Conservation (phyloP, 495 filamentous ascomycete genomes). For the Neurospora intermedia region DNA sequence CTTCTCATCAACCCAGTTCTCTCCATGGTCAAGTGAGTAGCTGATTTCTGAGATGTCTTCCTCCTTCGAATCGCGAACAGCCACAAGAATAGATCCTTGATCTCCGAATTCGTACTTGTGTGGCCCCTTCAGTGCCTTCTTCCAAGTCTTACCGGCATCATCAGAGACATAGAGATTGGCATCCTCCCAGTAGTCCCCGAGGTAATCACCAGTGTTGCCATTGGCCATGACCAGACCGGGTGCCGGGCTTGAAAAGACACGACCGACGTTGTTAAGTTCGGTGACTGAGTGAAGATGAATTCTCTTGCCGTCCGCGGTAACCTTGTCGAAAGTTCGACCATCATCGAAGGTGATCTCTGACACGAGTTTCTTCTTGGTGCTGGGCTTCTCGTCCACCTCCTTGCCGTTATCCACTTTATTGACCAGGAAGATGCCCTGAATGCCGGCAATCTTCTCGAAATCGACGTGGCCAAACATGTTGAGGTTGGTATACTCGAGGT, state of each 20-base stretch:
- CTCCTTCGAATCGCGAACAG: constrained; percentile 62
- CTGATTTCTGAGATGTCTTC: constrained; percentile 39
- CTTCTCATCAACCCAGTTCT: constrained; percentile 58
- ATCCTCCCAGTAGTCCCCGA: constrained; percentile 51
- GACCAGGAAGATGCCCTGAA: constrained; percentile 84
- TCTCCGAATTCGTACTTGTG: constrained; percentile 96
- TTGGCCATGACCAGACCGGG: constrained; percentile 88
- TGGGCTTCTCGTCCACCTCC: constrained; percentile 47
- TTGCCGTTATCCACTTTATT: constrained; percentile 84
- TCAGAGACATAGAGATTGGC: constrained; percentile 80
- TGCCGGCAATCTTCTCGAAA: constrained; percentile 81
- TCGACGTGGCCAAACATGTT: constrained; percentile 62
- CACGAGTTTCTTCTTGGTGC: constrained; percentile 51
- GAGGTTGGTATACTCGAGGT: constrained; percentile 85
- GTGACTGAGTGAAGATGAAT: constrained; percentile 91
- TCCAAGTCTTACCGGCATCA: constrained; percentile 83
- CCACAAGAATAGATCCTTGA: constrained; percentile 76
- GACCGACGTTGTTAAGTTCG: constrained; percentile 61
- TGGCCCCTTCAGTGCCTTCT: constrained; percentile 56
- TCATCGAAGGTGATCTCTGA: constrained; percentile 90
- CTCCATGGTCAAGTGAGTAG: constrained; percentile 84
- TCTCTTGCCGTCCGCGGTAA: constrained; percentile 44
- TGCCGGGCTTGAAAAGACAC: constrained; percentile 87
- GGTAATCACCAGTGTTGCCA: constrained; percentile 70
- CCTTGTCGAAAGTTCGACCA: constrained; percentile 58